Conservation (phyloP, 2,329 filamentous ascomycete species). For the Sarocladiaceae sp. region DNA sequence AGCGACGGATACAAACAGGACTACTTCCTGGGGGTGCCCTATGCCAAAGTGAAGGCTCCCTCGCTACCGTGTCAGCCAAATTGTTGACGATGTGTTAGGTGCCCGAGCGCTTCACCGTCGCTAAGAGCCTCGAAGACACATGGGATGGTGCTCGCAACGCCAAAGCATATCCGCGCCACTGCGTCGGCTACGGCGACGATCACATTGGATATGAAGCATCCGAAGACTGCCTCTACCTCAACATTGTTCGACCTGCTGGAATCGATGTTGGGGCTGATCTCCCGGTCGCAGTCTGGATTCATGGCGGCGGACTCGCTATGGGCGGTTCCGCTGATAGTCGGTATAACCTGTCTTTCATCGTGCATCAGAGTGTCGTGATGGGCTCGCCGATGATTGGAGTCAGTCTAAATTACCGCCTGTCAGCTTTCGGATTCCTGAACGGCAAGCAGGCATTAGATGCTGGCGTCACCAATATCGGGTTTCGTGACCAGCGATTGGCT, state of each 20-base stretch:
- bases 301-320: slow-evolving; percentile 46
- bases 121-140: slow-evolving; percentile 29
- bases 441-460: slow-evolving; percentile 35
- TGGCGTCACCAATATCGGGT: slow-evolving; percentile 40
- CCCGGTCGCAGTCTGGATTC: slow-evolving; percentile 47
- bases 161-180: slow-evolving; percentile 36
- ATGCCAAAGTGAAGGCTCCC: slow-evolving; percentile 27
- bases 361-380: slow-evolving; percentile 45
- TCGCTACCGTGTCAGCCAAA: slow-evolving; percentile 19
- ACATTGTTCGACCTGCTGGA: slow-evolving; percentile 33
- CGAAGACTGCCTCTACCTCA: slow-evolving; percentile 41
- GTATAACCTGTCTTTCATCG: slow-evolving; percentile 17
- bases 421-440: slow-evolving; percentile 47
- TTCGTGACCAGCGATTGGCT: slow-evolving; percentile 43
- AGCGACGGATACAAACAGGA: slow-evolving; percentile 30
- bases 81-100: no score
- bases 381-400: slow-evolving; percentile 48
- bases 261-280: slow-evolving; percentile 19
- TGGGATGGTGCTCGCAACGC: slow-evolving; percentile 33
- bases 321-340: slow-evolving; percentile 46
- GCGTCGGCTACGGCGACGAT: slow-evolving; percentile 37
- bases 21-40: slow-evolving; percentile 33
- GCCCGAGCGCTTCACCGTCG: slow-evolving; percentile 26
- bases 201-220: slow-evolving; percentile 29
- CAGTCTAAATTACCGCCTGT: slow-evolving; percentile 47